Base-by-base conservation (phyloP, 352 stramenopile genomes). In the Globisporangium radiosum region DNA sequence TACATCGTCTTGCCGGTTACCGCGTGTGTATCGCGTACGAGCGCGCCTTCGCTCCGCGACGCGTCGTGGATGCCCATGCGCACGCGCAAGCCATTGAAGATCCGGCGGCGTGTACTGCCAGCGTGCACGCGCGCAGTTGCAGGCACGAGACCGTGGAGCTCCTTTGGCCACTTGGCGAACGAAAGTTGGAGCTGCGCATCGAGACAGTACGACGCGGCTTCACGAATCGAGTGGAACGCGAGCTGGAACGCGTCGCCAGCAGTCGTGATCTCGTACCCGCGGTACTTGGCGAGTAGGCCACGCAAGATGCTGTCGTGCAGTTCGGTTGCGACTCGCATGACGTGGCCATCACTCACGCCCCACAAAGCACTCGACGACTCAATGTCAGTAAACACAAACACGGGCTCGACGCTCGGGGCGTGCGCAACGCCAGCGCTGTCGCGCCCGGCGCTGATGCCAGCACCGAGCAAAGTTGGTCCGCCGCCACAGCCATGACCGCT, bases 381-480 rank as follows among this genome's bases (percentile, higher is more conserved):
- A 53, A 85, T 85, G 62, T 88, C 78, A 14, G 78, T 88, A 72
- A 78, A 83, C 36, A 88, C 74, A 47, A 88, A 87, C 40, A 88
- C 73, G 4, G 76, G 78, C 15, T 81, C 71, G n/a, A n/a, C n/a
- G n/a, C n/a, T n/a, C n/a, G n/a, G n/a, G n/a, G n/a, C n/a, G n/a
- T n/a, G n/a, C n/a, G n/a, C n/a, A n/a, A n/a, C n/a, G n/a, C n/a
- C n/a, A n/a, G n/a, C n/a, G n/a, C n/a, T n/a, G n/a, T n/a, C n/a
- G n/a, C n/a, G n/a, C n/a, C n/a, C n/a, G n/a, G n/a, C n/a, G n/a
- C n/a, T n/a, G n/a, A n/a, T n/a, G n/a, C n/a, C n/a, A n/a, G n/a
- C n/a, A n/a, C n/a, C n/a, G n/a, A n/a, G n/a, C n/a, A n/a, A n/a
- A n/a, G n/a, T n/a, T n/a, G n/a, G n/a, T n/a, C n/a, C n/a, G n/a